Percentiles rank a stretch among this genome's conserved stretches.
Evolutionary conservation across 495 filamentous ascomycete species (phyloP).

Genomic region (Tuber calosporum): DNA sequence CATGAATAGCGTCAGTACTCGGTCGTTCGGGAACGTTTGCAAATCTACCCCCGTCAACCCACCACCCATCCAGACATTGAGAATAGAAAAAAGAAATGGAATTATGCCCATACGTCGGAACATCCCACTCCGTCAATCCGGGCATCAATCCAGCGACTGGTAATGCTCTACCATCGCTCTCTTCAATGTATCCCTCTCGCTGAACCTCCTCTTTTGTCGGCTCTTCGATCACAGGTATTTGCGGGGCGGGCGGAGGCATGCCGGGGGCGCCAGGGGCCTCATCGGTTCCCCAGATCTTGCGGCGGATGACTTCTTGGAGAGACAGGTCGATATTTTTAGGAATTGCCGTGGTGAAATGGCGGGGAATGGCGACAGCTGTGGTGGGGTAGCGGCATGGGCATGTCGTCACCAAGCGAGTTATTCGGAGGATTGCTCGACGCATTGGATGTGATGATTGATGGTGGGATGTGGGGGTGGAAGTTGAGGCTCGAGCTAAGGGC

Average conservation of each 20-base stretch:
- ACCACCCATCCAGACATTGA: background rate
- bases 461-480: background rate
- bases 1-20: background rate
- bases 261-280: slow-evolving; percentile 2
- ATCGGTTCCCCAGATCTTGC: slow-evolving; percentile 32
- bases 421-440: slow-evolving; percentile 15
- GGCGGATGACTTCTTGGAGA: slow-evolving; percentile 21
- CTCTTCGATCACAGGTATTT: background rate
- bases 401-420: background rate
- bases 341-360: slow-evolving; percentile 4
- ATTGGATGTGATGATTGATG: slow-evolving; percentile 10
- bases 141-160: slow-evolving; percentile 16
- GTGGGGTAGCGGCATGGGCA: background rate
- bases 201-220: background rate
- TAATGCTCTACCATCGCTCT: slow-evolving; percentile 26
- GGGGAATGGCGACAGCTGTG: background rate
- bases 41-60: background rate
- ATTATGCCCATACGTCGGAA: slow-evolving; percentile 21
- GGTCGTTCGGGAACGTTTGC: background rate
- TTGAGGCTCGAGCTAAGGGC: background rate
- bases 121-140: slow-evolving; percentile 18
- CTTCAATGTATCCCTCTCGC: slow-evolving; percentile 19
- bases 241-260: background rate
- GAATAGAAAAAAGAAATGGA: too few species aligned
- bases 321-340: slow-evolving; percentile 3